Evolutionary conservation across 2,329 filamentous ascomycete species (phyloP).

Genomic region (Colletotrichum sp.): DNA sequence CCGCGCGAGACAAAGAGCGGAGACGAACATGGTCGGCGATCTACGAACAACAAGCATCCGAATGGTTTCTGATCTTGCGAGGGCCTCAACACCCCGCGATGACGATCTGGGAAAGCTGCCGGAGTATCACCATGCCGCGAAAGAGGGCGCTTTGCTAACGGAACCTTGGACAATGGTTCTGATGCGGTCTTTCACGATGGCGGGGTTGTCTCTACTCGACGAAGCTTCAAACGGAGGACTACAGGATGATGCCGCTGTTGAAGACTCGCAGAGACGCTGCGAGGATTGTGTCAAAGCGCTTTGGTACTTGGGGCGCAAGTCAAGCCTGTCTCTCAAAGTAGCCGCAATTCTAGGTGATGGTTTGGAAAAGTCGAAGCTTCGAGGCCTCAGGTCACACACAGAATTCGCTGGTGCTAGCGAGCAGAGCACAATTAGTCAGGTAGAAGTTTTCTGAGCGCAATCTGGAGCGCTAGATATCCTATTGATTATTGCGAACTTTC

Average conservation of each 20-base stretch:
- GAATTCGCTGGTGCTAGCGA: not conserved
- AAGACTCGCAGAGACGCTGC: slow-evolving; percentile 32
- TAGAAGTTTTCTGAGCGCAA: not conserved
- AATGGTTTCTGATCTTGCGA: slow-evolving; percentile 53
- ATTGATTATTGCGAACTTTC: not conserved
- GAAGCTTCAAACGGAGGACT: slow-evolving; percentile 13
- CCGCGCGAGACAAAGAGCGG: slow-evolving; percentile 29
- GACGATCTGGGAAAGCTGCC: slow-evolving; percentile 23
- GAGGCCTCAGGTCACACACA: not conserved
- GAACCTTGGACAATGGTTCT: slow-evolving; percentile 65
- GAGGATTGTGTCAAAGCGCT: slow-evolving; percentile 57
- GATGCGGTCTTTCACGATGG: slow-evolving; percentile 57
- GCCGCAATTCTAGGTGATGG: slow-evolving; percentile 69
- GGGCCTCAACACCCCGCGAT: slow-evolving; percentile 42
- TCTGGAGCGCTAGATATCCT: too few species aligned
- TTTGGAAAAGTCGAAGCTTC: slow-evolving; percentile 68
- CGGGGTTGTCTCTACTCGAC: slow-evolving; percentile 43
- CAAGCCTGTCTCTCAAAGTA: not conserved
- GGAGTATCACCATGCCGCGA: slow-evolving; percentile 58
- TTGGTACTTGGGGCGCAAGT: slow-evolving; percentile 58
- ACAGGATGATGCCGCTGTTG: too few species aligned
- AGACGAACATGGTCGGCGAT: slow-evolving; percentile 37
- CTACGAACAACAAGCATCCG: slow-evolving; percentile 49
- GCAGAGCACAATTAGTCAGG: not conserved
- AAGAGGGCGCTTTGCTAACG: slow-evolving; percentile 60